Evolutionary conservation across 257 asterid genomes (phyloP).

Genomic region (Lavandula angustifolia): DNA sequence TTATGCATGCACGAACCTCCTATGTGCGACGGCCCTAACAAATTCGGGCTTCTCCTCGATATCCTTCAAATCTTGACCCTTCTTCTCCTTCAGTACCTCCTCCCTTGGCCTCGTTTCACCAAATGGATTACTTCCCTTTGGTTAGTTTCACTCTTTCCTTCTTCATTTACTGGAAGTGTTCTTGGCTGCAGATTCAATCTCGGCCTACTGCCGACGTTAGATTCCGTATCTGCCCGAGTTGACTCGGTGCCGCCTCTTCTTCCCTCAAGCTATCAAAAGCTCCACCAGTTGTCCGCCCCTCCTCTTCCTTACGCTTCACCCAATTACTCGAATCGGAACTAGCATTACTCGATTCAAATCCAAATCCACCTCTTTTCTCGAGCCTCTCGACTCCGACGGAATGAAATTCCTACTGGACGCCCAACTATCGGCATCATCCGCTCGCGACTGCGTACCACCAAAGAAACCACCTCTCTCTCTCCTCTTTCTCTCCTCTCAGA

Average conservation of each 20-base stretch:
- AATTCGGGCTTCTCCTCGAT: constrained; percentile 68
- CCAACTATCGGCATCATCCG: constrained; percentile 86
- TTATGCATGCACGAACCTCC: constrained; percentile 49
- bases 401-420: constrained; percentile 58
- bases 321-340: too few relatives aligned
- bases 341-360: constrained; percentile 50
- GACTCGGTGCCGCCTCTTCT: constrained; percentile 54
- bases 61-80: constrained; percentile 82
- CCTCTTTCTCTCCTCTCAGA: constrained; percentile 75
- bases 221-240: constrained; percentile 51
- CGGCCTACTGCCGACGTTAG: constrained; percentile 52
- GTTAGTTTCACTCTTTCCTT: constrained; percentile 36
- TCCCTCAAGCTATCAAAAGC: constrained; percentile 76
- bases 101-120: constrained; percentile 95
- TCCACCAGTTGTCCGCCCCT: constrained; percentile 51
- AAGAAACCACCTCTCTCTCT: constrained; percentile 66
- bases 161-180: constrained; percentile 51
- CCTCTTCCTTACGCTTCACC: constrained; percentile 69
- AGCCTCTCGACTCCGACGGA: constrained; percentile 57
- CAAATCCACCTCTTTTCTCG: constrained; percentile 69
- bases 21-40: too few relatives aligned
- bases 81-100: constrained; percentile 88
- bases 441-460: constrained; percentile 70
- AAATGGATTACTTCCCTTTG: constrained; percentile 74
- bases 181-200: constrained; percentile 64